Evolutionary conservation across 192 early-diverging fungal genomes (phyloP), one percentile per base, ranked within the genome.

Genomic region (Backusella sp.): DNA sequence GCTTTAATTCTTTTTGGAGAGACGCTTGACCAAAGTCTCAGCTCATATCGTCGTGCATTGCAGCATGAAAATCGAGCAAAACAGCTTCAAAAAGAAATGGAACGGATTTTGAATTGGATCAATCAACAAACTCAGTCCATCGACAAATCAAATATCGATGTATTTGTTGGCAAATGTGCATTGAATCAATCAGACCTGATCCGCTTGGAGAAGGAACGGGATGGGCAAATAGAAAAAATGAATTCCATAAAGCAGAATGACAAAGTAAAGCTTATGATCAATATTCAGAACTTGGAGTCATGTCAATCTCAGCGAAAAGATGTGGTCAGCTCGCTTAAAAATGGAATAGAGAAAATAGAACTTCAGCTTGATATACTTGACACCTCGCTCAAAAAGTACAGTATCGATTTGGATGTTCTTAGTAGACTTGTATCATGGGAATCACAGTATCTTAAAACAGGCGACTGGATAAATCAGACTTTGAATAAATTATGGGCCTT

Each of bases 1-100:
- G 56, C 59, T 17, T 52, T 82, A 30, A 37, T 77, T n/a, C 68
- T 78, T n/a, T 75, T 82, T 52, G 77, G 72, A 11, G 80, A 82
- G 46, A 46, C 66, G 14, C 66, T 82, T 19, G 76, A 82, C n/a
- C 73, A 71, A 28, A 74, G 66, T 59, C 46, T 82, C 2, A 41
- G 39, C 32, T 53, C 70, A 12, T 78, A 78, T 37, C 80, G 80
- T 28, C 46, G 56, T 28, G 73, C 68, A n/a, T 67, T 82, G 17
- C 65, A 78, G 42, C 78, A 76, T 9, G 74, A 76, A 37, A 70
- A 66, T 28, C 49, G 70, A 26, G 36, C 68, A 30, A 75, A 72
- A 6, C 68, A 72, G 14, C 70, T 76, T 6, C 37, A 46, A 32
- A 74, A 79, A 1, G 78, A 79, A 35, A 66, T 67, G 46, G 26